phyloP scores from a whole-genome alignment of 2,329 filamentous ascomycete species.

The Ploettnerulaceae sp. region DNA sequence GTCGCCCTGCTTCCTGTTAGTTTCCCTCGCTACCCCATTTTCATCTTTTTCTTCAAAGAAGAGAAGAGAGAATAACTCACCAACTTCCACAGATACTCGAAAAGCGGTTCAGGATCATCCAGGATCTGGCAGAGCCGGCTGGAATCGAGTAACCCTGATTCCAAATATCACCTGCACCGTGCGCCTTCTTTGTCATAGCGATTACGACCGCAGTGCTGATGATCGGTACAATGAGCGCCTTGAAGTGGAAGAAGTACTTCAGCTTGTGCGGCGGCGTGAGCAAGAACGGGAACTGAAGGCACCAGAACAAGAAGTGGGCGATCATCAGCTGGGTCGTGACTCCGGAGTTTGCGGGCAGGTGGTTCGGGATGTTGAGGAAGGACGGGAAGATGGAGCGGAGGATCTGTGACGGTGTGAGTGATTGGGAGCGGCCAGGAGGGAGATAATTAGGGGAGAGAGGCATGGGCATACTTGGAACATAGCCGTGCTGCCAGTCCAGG shows the following conservation, averaged over 20 bases:
- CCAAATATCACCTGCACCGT: conserved; percentile 10
- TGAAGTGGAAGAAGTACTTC: conserved; percentile 47
- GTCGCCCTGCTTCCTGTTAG: conserved; percentile 8
- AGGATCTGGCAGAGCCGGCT: conserved; percentile 6
- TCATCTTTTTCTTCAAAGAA: too few species aligned
- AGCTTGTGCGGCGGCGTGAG: conserved; percentile 43
- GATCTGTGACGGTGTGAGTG: conserved; percentile 61
- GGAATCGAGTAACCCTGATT: conserved; percentile 1
- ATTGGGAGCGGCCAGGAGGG: too few species aligned
- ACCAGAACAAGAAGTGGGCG: conserved; percentile 20
- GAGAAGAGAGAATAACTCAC: background rate
- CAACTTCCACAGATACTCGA: conserved; percentile 8
- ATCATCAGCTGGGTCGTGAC: conserved; percentile 51
- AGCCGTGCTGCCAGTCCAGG: background rate
- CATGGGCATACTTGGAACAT: background rate
- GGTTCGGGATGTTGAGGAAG: conserved; percentile 49
- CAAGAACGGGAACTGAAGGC: conserved; percentile 40
- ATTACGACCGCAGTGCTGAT: conserved; percentile 15
- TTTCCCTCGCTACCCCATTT: background rate
- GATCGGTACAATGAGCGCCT: conserved; percentile 34
- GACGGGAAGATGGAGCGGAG: conserved; percentile 49
- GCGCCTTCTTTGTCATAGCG: conserved; percentile 8
- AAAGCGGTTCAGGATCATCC: conserved; percentile 10
- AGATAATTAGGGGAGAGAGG: too few species aligned
- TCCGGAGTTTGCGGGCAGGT: conserved; percentile 43